A percentile compares a stretch with the other conserved stretches of the same genome.
Evolutionary conservation across 352 stramenopile species (phyloP).

Genomic region (Poterioochromonas sp.): DNA sequence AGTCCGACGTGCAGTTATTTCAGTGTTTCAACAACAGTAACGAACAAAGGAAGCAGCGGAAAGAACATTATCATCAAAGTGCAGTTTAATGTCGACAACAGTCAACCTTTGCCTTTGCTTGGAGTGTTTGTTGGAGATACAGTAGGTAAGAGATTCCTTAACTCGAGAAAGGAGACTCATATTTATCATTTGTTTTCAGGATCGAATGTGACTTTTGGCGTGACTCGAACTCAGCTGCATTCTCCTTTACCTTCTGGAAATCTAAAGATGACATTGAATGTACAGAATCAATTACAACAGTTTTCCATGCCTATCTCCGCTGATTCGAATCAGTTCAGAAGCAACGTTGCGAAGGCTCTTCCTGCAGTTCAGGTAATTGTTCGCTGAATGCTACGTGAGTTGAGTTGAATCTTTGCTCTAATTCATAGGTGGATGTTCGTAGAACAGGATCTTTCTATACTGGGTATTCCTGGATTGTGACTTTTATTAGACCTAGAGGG

Average conservation of each 20-base stretch:
- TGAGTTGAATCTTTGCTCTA: neutral
- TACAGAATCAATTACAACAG: neutral
- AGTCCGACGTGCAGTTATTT: slow-evolving; percentile 1
- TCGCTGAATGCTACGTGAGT: no score
- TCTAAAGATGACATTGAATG: neutral
- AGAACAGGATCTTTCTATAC: neutral
- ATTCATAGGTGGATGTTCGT: slow-evolving; percentile 1
- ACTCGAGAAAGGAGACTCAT: neutral
- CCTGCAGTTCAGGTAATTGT: no score
- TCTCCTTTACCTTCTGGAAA: neutral
- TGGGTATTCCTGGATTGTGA: slow-evolving; percentile 10
- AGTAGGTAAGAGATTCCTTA: neutral
- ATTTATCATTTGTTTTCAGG: neutral
- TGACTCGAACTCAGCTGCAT: neutral
- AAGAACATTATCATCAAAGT: neutral
- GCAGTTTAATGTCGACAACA: slow-evolving; percentile 15
- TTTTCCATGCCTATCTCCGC: neutral
- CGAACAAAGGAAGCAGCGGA: neutral
- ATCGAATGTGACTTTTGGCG: neutral
- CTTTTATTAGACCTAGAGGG: neutral
- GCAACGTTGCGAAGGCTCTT: no score
- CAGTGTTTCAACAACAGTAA: neutral
- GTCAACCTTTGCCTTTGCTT: slow-evolving; percentile 2
- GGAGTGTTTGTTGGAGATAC: neutral
- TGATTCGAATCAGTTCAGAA: no score